Conservation (phyloP, 306 rosid genomes). For the Cucurbita maxima region DNA sequence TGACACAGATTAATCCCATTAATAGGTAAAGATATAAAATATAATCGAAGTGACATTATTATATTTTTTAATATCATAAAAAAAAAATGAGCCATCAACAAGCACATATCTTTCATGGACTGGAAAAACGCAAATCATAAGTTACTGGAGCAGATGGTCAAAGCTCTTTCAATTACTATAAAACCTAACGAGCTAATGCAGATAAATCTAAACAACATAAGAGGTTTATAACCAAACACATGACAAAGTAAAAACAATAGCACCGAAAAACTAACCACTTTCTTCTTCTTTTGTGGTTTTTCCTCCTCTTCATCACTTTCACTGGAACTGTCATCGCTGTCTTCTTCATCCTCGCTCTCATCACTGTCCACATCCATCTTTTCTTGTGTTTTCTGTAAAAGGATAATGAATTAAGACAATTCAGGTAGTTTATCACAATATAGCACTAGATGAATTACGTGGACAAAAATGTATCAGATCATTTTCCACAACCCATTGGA, state of each 20-base stretch:
- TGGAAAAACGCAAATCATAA: neutral
- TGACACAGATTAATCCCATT: neutral
- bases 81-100: neutral
- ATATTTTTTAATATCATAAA: neutral
- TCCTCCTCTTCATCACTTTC: conserved; percentile 25
- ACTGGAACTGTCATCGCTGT: conserved; percentile 28
- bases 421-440: neutral
- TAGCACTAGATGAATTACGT: neutral
- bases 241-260: neutral
- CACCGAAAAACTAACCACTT: conserved; percentile 8
- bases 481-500: neutral
- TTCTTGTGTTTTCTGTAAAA: conserved; percentile 10
- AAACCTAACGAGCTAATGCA: neutral
- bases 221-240: neutral
- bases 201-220: neutral
- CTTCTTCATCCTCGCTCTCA: conserved; percentile 16
- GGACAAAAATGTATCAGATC: neutral
- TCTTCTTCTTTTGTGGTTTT: conserved; percentile 23
- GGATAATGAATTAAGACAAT: neutral
- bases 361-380: conserved; percentile 27
- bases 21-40: neutral
- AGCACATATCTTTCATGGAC: neutral
- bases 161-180: neutral
- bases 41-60: neutral
- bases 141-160: neutral